Conservation (phyloP, 2,329 filamentous ascomycete species). For the Fonsecaea pugnacius region DNA sequence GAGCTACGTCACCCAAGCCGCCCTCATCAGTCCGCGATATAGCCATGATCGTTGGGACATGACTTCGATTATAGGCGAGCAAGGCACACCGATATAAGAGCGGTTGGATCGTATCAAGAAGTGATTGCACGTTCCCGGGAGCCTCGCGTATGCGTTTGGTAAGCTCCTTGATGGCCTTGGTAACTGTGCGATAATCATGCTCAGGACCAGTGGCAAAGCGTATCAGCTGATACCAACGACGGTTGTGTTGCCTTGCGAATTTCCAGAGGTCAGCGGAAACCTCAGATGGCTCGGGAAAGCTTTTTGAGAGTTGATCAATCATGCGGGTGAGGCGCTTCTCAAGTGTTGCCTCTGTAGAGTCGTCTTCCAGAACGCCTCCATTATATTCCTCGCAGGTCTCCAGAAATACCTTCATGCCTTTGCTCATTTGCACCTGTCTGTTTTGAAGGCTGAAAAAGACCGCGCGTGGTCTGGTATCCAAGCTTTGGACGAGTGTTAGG, state of each 20-base stretch:
- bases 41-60: slow-evolving; percentile 86
- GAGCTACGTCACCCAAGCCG: slow-evolving; percentile 75
- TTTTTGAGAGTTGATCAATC: slow-evolving; percentile 72
- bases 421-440: slow-evolving; percentile 74
- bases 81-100: slow-evolving; percentile 82
- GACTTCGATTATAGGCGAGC: slow-evolving; percentile 90
- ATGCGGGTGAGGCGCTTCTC: slow-evolving; percentile 73
- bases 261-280: slow-evolving; percentile 80
- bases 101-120: slow-evolving; percentile 79
- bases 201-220: slow-evolving; percentile 82
- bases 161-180: slow-evolving; percentile 87
- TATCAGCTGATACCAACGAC: slow-evolving; percentile 85
- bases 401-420: slow-evolving; percentile 75
- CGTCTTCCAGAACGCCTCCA: slow-evolving; percentile 77
- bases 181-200: slow-evolving; percentile 89
- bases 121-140: slow-evolving; percentile 47
- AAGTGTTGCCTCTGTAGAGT: slow-evolving; percentile 66
- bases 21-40: slow-evolving; percentile 82
- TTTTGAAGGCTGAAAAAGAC: slow-evolving; percentile 87
- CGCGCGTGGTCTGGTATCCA: slow-evolving; percentile 77
- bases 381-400: slow-evolving; percentile 88
- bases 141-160: slow-evolving; percentile 76
- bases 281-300: slow-evolving; percentile 74
- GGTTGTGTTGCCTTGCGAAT: slow-evolving; percentile 89
- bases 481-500: slow-evolving; percentile 75